Evolutionary conservation across 768 basidiomycete species (phyloP), one percentile per base, ranked within the genome.

Genomic region (Leccinum arenicola): DNA sequence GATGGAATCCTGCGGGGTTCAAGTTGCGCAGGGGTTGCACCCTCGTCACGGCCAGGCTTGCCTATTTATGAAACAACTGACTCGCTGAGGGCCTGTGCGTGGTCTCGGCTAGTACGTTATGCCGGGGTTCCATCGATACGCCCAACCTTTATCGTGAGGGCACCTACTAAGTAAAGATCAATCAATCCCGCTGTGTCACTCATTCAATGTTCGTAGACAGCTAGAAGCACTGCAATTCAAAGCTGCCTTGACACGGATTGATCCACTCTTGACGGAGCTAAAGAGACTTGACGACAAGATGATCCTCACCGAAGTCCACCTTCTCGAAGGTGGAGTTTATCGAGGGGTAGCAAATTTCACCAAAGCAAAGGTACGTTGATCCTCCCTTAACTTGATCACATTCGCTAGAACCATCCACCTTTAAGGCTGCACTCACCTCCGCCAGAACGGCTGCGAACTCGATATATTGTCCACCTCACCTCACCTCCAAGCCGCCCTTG

Each of bases 281-380:
- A 94, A 91, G 74, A 84, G 88, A 27, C 78, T 99, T 27, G 96
- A 99, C 72, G 97, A 98, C 77, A 98, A 98, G 80, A 89, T 96
- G 84, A 91, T 98, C 61, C 81, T 99, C 31, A 98, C 95, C 3
- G 96, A 98, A 71, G 95, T 98, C 0, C 95, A 96, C 67, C 82
- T 99, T 9, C 82, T 98, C 40, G 96, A 99, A 75, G 92, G 91
- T 58, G 78, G 93, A 48, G 93, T 95, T 2, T 93, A 95, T 68
- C 85, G 94, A 60, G 93, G 92, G 3, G 84, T 93, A 57, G 88
- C 88, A 21, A 98, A 98, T 74, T 76, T 95, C 52, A 79, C 93
- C 6, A 95, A 97, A 72, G 83, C 95, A 14, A 98, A 98, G 80
- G 93, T 89, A 50, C 8, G 77, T 68, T 21, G 1, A 14, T 27